Conservation (phyloP, 306 rosid species). For the Lathyrus sativus region DNA sequence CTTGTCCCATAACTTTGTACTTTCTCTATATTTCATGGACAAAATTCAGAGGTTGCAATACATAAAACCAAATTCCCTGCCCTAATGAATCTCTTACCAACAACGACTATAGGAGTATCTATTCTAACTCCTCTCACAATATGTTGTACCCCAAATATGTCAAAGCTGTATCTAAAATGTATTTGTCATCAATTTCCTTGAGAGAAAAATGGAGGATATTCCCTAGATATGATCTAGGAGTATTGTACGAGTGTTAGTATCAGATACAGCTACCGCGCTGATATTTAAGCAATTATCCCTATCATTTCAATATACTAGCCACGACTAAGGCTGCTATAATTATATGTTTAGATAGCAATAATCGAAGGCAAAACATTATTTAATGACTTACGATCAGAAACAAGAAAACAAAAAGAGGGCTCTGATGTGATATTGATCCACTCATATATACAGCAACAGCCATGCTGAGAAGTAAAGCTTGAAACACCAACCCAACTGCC, state of each 20-base stretch:
- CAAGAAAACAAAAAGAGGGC: conserved; percentile 77
- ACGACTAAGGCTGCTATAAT: conserved; percentile 9
- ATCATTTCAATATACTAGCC: not conserved
- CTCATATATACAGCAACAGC: conserved; percentile 88
- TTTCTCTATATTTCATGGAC: conserved; percentile 4
- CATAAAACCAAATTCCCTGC: not conserved
- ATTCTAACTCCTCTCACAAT: not conserved
- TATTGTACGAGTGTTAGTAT: not conserved
- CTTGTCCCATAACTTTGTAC: not conserved
- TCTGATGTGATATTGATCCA: conserved; percentile 69
- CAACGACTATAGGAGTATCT: not conserved
- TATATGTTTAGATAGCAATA: conserved; percentile 18
- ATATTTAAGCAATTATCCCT: conserved; percentile 3
- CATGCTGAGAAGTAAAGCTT: conserved; percentile 83
- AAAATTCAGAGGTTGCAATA: not conserved
- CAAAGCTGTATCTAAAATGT: conserved; percentile 12
- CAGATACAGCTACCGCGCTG: not conserved
- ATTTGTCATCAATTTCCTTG: not conserved
- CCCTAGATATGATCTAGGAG: not conserved
- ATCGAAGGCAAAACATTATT: conserved; percentile 24
- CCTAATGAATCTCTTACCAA: not conserved
- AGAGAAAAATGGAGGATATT: not conserved
- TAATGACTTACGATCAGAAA: conserved; percentile 76
- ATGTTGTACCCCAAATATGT: not conserved
- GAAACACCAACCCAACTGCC: conserved; percentile 88